phyloP scores from a whole-genome alignment of 805 yeast genomes.

The Nakazawaea molendinolei region DNA sequence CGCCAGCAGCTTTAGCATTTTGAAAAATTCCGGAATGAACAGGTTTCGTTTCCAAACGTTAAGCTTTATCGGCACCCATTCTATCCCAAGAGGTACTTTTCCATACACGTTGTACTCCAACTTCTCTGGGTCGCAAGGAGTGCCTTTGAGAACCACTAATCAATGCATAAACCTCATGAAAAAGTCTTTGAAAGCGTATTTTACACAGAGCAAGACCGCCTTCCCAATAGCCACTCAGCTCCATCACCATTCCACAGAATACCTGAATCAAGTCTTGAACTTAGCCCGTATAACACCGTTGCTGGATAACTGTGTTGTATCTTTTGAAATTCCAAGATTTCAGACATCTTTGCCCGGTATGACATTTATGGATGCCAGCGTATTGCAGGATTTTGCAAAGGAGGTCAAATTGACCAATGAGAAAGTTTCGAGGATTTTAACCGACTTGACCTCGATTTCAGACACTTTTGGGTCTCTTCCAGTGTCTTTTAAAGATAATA shows the following conservation, averaged over 20 bases:
- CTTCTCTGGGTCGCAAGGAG: constrained; percentile 27
- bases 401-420: constrained; percentile 31
- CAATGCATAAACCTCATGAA: constrained; percentile 58
- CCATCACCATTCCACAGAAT: too few relatives aligned
- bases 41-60: constrained; percentile 1
- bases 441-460: constrained; percentile 37
- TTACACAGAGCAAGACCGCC: too few relatives aligned
- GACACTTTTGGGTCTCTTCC: constrained; percentile 62
- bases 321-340: too few relatives aligned
- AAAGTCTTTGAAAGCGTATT: constrained; percentile 33
- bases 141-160: too few relatives aligned
- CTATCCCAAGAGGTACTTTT: constrained; percentile 18
- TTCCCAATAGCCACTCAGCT: too few relatives aligned
- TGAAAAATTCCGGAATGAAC: neutral
- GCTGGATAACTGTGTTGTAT: too few relatives aligned
- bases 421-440: constrained; percentile 34
- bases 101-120: constrained; percentile 27
- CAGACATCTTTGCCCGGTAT: too few relatives aligned
- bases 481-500: constrained; percentile 29
- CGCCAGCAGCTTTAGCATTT: constrained; percentile 2
- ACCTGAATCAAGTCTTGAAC: too few relatives aligned
- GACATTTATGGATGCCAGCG: constrained; percentile 37
- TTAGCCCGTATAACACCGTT: too few relatives aligned
- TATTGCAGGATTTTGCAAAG: constrained; percentile 30
- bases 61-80: constrained; percentile 1